Evolutionary conservation across 495 filamentous ascomycete genomes (phyloP).

Genomic region (Podospora bellae-mahoneyi): DNA sequence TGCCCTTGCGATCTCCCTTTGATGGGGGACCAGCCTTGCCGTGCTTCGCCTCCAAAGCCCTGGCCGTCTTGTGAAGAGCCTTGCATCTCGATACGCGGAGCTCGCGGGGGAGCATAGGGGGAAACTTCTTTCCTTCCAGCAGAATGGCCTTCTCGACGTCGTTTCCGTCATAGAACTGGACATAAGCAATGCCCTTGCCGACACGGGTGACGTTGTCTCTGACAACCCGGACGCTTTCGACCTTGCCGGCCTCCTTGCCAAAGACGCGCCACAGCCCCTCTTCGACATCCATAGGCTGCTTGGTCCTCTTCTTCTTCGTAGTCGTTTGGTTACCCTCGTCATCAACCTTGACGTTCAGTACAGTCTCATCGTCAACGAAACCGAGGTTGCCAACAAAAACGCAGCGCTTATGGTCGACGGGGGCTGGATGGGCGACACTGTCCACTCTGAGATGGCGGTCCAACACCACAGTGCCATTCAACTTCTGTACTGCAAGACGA

Average conservation of each 20-base stretch:
- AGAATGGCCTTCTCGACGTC: slow-evolving; percentile 84
- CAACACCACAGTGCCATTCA: slow-evolving; percentile 82
- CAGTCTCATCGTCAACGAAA: slow-evolving; percentile 82
- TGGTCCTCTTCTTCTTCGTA: slow-evolving; percentile 61
- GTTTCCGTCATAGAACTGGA: slow-evolving; percentile 87
- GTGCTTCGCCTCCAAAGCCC: slow-evolving; percentile 40
- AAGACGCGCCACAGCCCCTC: slow-evolving; percentile 95
- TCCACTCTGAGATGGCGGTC: slow-evolving; percentile 90
- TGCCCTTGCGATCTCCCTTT: slow-evolving; percentile 12
- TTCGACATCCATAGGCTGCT: slow-evolving; percentile 80
- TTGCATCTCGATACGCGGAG: slow-evolving; percentile 84
- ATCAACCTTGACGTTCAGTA: slow-evolving; percentile 57
- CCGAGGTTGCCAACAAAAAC: slow-evolving; percentile 96
- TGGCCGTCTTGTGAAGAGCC: slow-evolving; percentile 65
- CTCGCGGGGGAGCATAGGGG: slow-evolving; percentile 82
- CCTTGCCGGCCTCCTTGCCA: slow-evolving; percentile 63
- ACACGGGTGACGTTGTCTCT: slow-evolving; percentile 86
- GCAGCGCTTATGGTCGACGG: slow-evolving; percentile 79
- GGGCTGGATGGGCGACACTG: slow-evolving; percentile 79
- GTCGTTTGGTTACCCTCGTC: slow-evolving; percentile 42
- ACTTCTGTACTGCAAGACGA: slow-evolving; percentile 65
- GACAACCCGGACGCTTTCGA: slow-evolving; percentile 93
- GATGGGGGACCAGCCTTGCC: slow-evolving; percentile 13
- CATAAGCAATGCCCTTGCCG: slow-evolving; percentile 96
- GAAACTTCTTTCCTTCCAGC: slow-evolving; percentile 85